phyloP scores from a whole-genome alignment of 768 basidiomycete species.

The Lanmaoa pseudosensibilis region DNA sequence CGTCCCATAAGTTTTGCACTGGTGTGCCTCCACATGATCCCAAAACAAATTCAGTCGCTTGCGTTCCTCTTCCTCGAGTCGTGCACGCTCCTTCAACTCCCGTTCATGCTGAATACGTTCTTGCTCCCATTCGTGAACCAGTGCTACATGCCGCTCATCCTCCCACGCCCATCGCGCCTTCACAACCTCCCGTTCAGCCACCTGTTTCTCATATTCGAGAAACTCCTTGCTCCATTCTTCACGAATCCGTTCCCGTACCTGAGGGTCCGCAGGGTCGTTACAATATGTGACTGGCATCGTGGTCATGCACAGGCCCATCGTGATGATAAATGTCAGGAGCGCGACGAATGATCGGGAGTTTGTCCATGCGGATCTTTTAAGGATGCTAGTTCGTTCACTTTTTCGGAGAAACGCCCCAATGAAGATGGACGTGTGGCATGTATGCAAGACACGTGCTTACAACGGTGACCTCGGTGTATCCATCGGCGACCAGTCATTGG shows the following conservation, averaged over 20 bases:
- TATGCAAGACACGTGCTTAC: slow-evolving; percentile 3
- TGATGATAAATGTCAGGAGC: background rate
- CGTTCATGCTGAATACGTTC: slow-evolving; percentile 20
- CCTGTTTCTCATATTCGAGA: slow-evolving; percentile 16
- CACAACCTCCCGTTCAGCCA: slow-evolving; percentile 4
- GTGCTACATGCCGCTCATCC: slow-evolving; percentile 9
- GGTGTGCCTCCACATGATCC: slow-evolving; percentile 16
- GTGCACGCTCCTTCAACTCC: slow-evolving; percentile 17
- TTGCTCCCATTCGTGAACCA: slow-evolving; percentile 16
- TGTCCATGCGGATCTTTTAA: background rate
- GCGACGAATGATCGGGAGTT: background rate
- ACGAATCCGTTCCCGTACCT: slow-evolving; percentile 22
- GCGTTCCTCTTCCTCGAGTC: slow-evolving; percentile 22
- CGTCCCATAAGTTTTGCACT: slow-evolving; percentile 30
- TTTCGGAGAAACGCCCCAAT: background rate
- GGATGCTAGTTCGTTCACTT: background rate
- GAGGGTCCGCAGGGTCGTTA: slow-evolving; percentile 20
- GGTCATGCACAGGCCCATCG: slow-evolving; percentile 1
- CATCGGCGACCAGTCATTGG: background rate
- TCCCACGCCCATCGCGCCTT: slow-evolving; percentile 24
- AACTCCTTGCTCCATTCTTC: slow-evolving; percentile 21
- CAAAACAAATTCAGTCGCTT: slow-evolving; percentile 24
- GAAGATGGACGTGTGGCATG: background rate
- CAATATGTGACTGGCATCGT: slow-evolving; percentile 16
- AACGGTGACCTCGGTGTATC: background rate